Evolutionary conservation across 1,284 basidiomycete genomes (phyloP), one percentile per base, ranked within the genome.

Genomic region (Mycena sp.): DNA sequence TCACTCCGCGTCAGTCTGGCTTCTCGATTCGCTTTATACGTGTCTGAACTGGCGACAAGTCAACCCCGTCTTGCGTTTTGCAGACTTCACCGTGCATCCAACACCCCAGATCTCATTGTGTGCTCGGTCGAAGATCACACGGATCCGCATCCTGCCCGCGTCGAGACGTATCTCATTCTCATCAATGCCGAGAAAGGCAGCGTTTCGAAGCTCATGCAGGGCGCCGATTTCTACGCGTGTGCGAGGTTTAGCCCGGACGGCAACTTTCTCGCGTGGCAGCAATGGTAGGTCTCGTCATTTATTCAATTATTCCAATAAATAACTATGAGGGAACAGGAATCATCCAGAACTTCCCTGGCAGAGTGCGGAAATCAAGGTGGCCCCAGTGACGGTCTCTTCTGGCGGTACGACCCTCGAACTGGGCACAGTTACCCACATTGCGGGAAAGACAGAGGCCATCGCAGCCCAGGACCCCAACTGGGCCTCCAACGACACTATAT

Each of bases 301-400:
- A 4, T 4, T 26, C n/a, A 21, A 7, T 7, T 35, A 28, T 14
- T 14, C 2, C 16, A 23, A 9, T 25, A 23, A 12, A n/a, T 3
- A 4, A n/a, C 26, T 5, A 50, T 25, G 48, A 70, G 74, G 79
- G 78, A 52, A n/a, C 21, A 61, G 67, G 92, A 78, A 77, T 63
- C 87, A 88, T 67, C 92, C 92, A 0, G 87, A 91, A 70, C 93
- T 94, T 91, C 91, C 92, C 25, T 94, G 90, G 88, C 87, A 92
- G 69, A 88, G 87, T 17, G 82, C 85, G 0, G 78, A 88, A 70
- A 78, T 93, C 44, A 80, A 83, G 70, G 73, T 90, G 25, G 88
- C 85, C 0, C 4, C 57, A 14, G 57, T 58, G 28, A 21, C 9
- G 76, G 82, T 29, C 63, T 76, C 38, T 9, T 84, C 28, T 41